A percentile compares a stretch with the other conserved stretches of the same genome.
These are phyloP conservation scores for Salix brachista DNA, from an alignment of 345 rosid species.

Conservation along the genomic window DNA sequence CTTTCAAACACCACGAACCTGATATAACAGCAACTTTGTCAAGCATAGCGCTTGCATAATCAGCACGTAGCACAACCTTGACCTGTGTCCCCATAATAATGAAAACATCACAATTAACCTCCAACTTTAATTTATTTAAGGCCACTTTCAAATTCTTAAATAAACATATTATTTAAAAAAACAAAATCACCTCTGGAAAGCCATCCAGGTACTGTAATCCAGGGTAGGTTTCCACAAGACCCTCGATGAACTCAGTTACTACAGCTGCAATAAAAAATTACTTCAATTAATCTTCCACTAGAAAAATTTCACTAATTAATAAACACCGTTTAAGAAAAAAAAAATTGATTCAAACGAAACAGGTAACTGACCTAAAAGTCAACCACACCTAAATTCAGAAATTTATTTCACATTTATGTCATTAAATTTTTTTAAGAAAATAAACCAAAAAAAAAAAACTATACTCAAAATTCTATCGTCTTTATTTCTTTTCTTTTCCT, in stretches of 20 bases:
- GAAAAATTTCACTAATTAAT: neutral
- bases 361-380: neutral
- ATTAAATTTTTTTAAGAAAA: neutral
- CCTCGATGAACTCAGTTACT: constrained; percentile 93
- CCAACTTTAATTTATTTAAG: neutral
- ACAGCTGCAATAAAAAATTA: constrained; percentile 53
- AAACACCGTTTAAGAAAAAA: neutral
- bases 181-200: constrained; percentile 67
- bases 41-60: constrained; percentile 58
- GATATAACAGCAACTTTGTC: constrained; percentile 89
- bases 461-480: neutral
- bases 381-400: neutral
- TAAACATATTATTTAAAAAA: neutral
- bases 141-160: neutral
- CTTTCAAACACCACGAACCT: constrained; percentile 41
- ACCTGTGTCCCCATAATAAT: constrained; percentile 39
- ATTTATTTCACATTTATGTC: neutral
- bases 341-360: neutral
- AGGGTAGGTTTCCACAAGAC: constrained; percentile 85
- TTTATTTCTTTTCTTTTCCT: neutral
- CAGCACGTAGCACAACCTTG: constrained; percentile 92
- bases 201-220: constrained; percentile 89
- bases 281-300: neutral
- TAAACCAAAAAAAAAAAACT: neutral
- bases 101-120: neutral